Percentiles rank a stretch among this genome's conserved stretches.
Evolutionary conservation across 805 yeast species (phyloP).

Genomic region (baker's yeast (Saccharomyces cerevisiae)): DNA sequence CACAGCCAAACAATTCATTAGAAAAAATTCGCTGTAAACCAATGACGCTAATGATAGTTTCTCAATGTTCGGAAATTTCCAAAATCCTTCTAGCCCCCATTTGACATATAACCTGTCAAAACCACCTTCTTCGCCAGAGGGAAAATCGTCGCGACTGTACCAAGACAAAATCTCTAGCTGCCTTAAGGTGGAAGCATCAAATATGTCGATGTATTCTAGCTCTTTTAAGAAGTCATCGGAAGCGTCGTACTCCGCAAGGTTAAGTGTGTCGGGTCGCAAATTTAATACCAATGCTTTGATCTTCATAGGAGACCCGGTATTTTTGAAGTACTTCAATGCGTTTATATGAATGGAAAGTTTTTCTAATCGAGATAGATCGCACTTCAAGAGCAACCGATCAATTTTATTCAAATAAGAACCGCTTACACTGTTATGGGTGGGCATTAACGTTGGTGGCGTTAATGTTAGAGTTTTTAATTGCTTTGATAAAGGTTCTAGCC

Average conservation of each 20-base stretch:
- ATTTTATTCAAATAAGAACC: slow-evolving; percentile 10
- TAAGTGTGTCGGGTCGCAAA: slow-evolving; percentile 23
- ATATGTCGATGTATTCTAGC: slow-evolving; percentile 23
- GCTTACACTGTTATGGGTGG: slow-evolving; percentile 11
- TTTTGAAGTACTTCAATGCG: slow-evolving; percentile 18
- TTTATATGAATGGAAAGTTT: slow-evolving; percentile 22
- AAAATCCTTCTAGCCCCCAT: slow-evolving; percentile 26
- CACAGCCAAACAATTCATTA: slow-evolving; percentile 21
- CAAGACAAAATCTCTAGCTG: slow-evolving; percentile 33
- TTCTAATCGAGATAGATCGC: slow-evolving; percentile 16
- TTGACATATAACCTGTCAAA: slow-evolving; percentile 13
- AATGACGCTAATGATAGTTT: slow-evolving; percentile 31
- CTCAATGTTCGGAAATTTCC: slow-evolving; percentile 25
- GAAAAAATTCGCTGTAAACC: slow-evolving; percentile 14
- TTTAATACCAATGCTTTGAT: slow-evolving; percentile 21
- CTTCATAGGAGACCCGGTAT: slow-evolving; percentile 12
- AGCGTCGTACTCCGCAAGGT: not conserved
- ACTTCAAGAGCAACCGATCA: slow-evolving; percentile 7
- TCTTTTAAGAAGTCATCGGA: slow-evolving; percentile 6
- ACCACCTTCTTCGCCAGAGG: slow-evolving; percentile 12
- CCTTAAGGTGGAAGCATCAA: slow-evolving; percentile 25
- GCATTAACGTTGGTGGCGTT: slow-evolving; percentile 22
- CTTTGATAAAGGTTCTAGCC: slow-evolving; percentile 8
- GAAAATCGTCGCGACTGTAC: slow-evolving; percentile 22
- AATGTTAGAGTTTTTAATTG: slow-evolving; percentile 18